Conservation (phyloP, 2,329 filamentous ascomycete species). For the Coniochaeta hoffmannii region DNA sequence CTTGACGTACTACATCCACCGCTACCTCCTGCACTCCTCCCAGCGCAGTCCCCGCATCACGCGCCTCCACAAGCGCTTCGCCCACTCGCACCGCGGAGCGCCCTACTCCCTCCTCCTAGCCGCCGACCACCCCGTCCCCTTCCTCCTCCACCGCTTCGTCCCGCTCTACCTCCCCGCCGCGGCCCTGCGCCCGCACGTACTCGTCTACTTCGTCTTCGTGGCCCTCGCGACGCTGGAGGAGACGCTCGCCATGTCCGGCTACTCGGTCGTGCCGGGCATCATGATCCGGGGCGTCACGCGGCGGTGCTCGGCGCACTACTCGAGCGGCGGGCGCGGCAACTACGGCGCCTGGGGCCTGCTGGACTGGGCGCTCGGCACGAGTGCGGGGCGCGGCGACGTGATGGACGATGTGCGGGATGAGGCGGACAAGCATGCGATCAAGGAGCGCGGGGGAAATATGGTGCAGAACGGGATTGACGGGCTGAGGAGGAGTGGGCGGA, state of each 20-base stretch:
- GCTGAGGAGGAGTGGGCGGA: slow-evolving; percentile 18
- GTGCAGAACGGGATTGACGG: slow-evolving; percentile 26
- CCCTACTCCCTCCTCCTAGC: slow-evolving; percentile 56
- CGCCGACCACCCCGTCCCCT: slow-evolving; percentile 61
- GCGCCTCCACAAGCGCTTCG: slow-evolving; percentile 33
- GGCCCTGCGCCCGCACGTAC: slow-evolving; percentile 57
- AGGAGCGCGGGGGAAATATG: slow-evolving; percentile 26
- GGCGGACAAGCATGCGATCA: slow-evolving; percentile 45
- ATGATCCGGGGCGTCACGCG: slow-evolving; percentile 40
- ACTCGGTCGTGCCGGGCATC: slow-evolving; percentile 49
- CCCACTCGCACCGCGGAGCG: slow-evolving; percentile 47
- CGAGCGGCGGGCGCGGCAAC: slow-evolving; percentile 42
- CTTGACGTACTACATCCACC: slow-evolving; percentile 68
- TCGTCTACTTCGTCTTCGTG: slow-evolving; percentile 63
- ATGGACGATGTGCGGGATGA: slow-evolving; percentile 47
- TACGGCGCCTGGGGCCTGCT: slow-evolving; percentile 55
- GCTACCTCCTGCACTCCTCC: slow-evolving; percentile 56
- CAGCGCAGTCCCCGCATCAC: slow-evolving; percentile 23
- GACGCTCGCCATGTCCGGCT: slow-evolving; percentile 60
- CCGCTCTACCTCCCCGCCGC: slow-evolving; percentile 60
- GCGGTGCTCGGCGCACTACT: slow-evolving; percentile 24
- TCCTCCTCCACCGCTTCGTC: slow-evolving; percentile 55
- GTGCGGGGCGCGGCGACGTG: slow-evolving; percentile 42
- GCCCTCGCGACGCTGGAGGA: slow-evolving; percentile 59
- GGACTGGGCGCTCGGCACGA: slow-evolving; percentile 54